Base-by-base conservation (phyloP, 805 yeast species). In the Debaryomyces hansenii region DNA sequence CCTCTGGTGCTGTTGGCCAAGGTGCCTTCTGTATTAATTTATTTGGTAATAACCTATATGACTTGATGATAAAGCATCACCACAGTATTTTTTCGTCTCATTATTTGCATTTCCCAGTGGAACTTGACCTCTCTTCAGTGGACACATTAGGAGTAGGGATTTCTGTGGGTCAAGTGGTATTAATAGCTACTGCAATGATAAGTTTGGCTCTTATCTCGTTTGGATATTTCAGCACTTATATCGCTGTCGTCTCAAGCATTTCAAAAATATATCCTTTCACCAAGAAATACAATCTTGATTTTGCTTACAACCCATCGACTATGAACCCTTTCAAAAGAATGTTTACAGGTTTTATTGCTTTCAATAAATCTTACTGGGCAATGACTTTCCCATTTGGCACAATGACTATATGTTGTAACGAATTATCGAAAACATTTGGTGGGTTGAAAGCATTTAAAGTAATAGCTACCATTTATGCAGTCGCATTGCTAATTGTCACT, bases 351-450 rank as follows among this genome's bases (percentile, higher is more conserved):
- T 44, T 52, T 1, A 43, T 63, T 15, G 49, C 44, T 18, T 58
- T 50, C 36, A 53, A 58, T 45, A 52, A 53, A 27, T 56, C 57
- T 1, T 63, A 57, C 34, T 62, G 96, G 96, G 83, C 90, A 14
- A 79, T 87, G 72, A 87, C 96, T 52, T 90, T 90, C 83, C 97
- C 96, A 4, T 57, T 90, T 55, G 97, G 96, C 2, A 88, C 95
- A 0, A 82, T 87, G 84, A 72, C 85, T 0, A 61, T 85, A 11
- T 80, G 89, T 2, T 75, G 80, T 47, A 63, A 71, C 8, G 77
- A 80, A 54, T 58, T 90, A 15, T 83, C 72, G 36, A 55, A 50
- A 3, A 59, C 76, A 2, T 79, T 78, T 40, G 46, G 56, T 16
- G 77, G 77, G 2, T 59, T 85, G 53, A 57, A 63, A 9, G 80